Conservation (phyloP, 2,329 filamentous ascomycete species). For the Aspergillus nomiae region DNA sequence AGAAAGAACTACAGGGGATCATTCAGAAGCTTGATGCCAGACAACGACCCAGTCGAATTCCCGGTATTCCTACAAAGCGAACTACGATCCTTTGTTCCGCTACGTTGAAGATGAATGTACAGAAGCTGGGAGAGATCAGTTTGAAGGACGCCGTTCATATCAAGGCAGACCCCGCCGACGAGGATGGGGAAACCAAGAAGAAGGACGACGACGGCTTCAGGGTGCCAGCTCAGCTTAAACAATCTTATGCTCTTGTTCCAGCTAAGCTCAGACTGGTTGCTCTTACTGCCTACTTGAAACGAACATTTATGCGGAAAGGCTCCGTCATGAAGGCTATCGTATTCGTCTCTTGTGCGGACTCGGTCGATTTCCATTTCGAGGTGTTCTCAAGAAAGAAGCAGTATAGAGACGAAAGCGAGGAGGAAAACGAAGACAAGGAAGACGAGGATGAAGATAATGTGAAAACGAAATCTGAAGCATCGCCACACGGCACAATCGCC, state of each 20-base stretch:
- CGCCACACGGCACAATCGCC: constrained; percentile 48
- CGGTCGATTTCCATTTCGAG: constrained; percentile 94
- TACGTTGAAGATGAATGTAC: constrained; percentile 97
- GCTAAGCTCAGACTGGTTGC: constrained; percentile 90
- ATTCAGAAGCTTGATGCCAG: constrained; percentile 75
- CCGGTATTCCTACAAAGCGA: constrained; percentile 69
- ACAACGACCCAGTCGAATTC: constrained; percentile 63
- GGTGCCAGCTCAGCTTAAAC: constrained; percentile 90
- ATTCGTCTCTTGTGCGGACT: constrained; percentile 95
- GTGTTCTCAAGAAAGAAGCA: constrained; percentile 61
- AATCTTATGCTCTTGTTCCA: constrained; percentile 83
- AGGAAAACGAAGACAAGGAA: constrained; percentile 26
- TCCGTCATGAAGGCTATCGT: constrained; percentile 96
- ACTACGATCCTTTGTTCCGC: constrained; percentile 92
- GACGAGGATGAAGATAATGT: constrained; percentile 27
- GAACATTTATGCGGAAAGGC: constrained; percentile 82
- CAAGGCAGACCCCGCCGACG: constrained; percentile 63
- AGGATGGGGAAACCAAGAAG: constrained; percentile 55
- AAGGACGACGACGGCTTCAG: constrained; percentile 65
- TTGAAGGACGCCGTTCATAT: constrained; percentile 90
- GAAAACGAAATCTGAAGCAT: constrained; percentile 27
- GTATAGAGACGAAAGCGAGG: constrained; percentile 24
- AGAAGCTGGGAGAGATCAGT: constrained; percentile 90
- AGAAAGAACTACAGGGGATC: constrained; percentile 87
- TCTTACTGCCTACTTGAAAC: constrained; percentile 78